Evolutionary conservation across 1,284 basidiomycete genomes (phyloP), one percentile per base, ranked within the genome.

Genomic region (Cutaneotrichosporon sp.): DNA sequence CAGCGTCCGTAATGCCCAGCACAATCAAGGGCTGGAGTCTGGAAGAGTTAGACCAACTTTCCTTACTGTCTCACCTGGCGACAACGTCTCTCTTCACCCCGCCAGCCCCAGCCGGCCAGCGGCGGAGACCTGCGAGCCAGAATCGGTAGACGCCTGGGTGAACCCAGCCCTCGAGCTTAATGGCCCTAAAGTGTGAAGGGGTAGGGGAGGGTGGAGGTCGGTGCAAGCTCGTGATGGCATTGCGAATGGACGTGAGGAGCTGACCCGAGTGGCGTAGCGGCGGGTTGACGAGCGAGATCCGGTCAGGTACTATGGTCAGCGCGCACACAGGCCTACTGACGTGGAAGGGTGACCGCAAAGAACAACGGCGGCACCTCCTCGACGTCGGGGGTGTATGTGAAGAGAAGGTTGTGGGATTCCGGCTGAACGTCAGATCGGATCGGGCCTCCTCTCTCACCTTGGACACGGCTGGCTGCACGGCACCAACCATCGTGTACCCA

Each of bases 151-250:
- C 75, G 3, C 75, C 76, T n/a, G 69, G 59, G 52, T 75, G 69
- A 2, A 76, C 70, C 72, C 73, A 77, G 20, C 75, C 76, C 61
- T 79, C 75, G 20, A 73, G 57, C 65, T 76, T 76, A 62, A 79
- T 71, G 14, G 57, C 52, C 5, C 64, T 29, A 60, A 62, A 58
- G 31, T 57, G 64, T 43, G 22, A 36, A 33, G 60, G 57, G 25
- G 10, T 47, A 50, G 20, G 54, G 50, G 47, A 57, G 31, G 20
- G 56, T 34, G 46, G 56, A 31, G 53, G 29, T 22, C 45, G 33
- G 54, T 59, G 18, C n/a, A 53, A 27, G 18, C 38, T 13, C 64
- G 53, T 38, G 52, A 79, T 76, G 6, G 72, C 68, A 16, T 62
- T 55, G 13, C 77, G 71, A 9, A 79, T 58, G 2, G 74, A 67